Base-by-base conservation (phyloP, 2,329 filamentous ascomycete species). In the Cladobotryum mycophilum region DNA sequence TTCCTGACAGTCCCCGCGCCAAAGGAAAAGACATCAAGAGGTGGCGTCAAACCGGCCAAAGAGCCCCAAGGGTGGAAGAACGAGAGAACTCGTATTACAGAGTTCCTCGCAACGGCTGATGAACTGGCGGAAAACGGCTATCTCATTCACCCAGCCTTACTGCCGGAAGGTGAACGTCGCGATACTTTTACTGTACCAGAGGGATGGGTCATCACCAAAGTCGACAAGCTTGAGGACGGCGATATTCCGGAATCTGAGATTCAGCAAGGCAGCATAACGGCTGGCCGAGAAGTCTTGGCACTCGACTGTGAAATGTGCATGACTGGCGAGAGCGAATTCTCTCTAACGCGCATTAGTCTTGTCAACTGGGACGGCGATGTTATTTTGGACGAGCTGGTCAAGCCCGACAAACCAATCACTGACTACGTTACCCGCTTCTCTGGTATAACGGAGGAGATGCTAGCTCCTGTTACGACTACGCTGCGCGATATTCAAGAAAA, bases 221-320 rank as follows among this genome's bases (percentile, higher is more conserved):
- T 96, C 22, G 71, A 79, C 38, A 76, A 68, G 40, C 70, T 89
- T 7, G 79, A 84, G 43, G 85, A 89, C 33, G 88, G 84, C 3
- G 68, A 79, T 45, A 77, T 86, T 6, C 81, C 85, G 2, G 86
- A 90, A 46, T 67, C 70, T 5, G 81, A 90, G 48, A 82, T 95
- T 52, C 77, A 95, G 67, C 73, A 84, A 58, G 92, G 90, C 49
- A 92, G 89, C 66, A 73, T 96, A 52, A 95, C 89, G 0, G 88
- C 82, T 30, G 93, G 91, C 35, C 82, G 89, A 55, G 79, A 85
- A 36, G 73, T 96, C 11, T 73, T 95, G 45, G 86, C 89, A 1
- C 75, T 99, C 49, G 93, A 99, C 66, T 99, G 93, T 69, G 93
- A 99, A 69, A 99, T 99, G 93, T 96, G 91, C 66, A 84, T 89